A percentile compares a stretch with the other conserved stretches of the same genome.
phyloP scores from a whole-genome alignment of 164 flowering plant genomes.

The Annona squamosa region DNA sequence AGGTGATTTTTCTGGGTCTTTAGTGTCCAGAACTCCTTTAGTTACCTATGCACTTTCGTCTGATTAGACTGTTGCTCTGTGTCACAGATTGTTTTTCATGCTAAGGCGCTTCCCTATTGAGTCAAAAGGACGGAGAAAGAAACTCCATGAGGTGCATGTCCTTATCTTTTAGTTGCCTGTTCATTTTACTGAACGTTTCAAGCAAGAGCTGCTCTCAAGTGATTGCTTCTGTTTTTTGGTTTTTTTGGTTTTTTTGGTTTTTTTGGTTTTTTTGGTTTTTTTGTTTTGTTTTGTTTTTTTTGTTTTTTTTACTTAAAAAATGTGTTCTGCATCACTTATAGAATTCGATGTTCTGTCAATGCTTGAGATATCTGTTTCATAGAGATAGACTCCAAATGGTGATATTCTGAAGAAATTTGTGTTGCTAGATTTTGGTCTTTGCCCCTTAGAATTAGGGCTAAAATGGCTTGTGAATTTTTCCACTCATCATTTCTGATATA shows the following conservation, averaged over 20 bases:
- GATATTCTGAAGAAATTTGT: background rate
- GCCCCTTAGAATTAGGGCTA: no score
- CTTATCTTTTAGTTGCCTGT: background rate
- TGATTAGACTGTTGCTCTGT: background rate
- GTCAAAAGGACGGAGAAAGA: conserved; percentile 92
- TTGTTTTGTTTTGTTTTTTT: background rate
- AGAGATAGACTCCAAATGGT: background rate
- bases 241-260: background rate
- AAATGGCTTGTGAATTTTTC: no score
- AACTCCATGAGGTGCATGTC: conserved; percentile 74
- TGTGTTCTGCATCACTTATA: background rate
- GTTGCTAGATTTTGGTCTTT: no score
- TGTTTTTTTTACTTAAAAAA: no score
- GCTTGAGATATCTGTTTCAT: background rate
- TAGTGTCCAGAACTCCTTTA: conserved; percentile 61
- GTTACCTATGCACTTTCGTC: background rate
- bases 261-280: background rate
- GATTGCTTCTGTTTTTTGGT: background rate
- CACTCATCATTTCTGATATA: background rate
- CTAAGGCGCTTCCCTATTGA: conserved; percentile 88
- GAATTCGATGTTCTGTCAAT: background rate
- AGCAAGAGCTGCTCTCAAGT: background rate
- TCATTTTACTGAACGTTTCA: no score
- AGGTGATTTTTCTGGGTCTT: conserved; percentile 70
- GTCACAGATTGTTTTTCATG: conserved; percentile 72